Conservation (phyloP, 495 filamentous ascomycete species). For the Usnea hakonensis region DNA sequence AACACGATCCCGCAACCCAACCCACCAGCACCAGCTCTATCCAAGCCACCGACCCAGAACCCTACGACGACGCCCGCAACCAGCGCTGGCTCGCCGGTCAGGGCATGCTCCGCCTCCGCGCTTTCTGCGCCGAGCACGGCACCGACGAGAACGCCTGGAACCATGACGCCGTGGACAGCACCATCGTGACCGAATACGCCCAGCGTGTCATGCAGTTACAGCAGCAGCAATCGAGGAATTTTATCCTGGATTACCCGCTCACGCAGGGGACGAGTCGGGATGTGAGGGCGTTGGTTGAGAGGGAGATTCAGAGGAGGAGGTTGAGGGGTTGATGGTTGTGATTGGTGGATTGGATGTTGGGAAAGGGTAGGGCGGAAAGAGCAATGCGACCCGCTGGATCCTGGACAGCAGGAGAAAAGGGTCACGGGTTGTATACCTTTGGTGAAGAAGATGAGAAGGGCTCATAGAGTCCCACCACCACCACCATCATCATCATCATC, state of each 20-base stretch:
- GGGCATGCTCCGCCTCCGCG: conserved; percentile 20
- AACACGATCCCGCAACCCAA: too few species aligned
- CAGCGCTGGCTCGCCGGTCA: conserved; percentile 23
- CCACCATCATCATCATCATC: too few species aligned
- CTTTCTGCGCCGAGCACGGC: conserved; percentile 23
- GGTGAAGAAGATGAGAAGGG: too few species aligned
- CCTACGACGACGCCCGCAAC: conserved; percentile 20
- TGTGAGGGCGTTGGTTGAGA: conserved; percentile 8
- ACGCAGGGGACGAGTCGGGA: conserved; percentile 20
- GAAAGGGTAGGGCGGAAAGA: background rate
- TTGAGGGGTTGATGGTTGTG: too few species aligned
- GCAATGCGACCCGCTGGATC: too few species aligned
- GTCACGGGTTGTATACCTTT: too few species aligned
- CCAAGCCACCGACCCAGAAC: background rate
- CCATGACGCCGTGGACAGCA: background rate
- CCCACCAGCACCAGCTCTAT: background rate
- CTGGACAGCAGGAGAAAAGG: too few species aligned
- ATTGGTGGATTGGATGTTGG: background rate
- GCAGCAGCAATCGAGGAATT: conserved; percentile 18
- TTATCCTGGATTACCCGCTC: conserved; percentile 22
- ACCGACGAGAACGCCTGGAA: conserved; percentile 18
- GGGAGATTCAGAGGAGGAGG: conserved; percentile 5
- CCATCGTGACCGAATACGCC: conserved; percentile 21
- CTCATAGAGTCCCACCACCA: too few species aligned
- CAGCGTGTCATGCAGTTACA: conserved; percentile 20